Evolutionary conservation across 768 basidiomycete genomes (phyloP).

Genomic region (Pleurotus eryngii): DNA sequence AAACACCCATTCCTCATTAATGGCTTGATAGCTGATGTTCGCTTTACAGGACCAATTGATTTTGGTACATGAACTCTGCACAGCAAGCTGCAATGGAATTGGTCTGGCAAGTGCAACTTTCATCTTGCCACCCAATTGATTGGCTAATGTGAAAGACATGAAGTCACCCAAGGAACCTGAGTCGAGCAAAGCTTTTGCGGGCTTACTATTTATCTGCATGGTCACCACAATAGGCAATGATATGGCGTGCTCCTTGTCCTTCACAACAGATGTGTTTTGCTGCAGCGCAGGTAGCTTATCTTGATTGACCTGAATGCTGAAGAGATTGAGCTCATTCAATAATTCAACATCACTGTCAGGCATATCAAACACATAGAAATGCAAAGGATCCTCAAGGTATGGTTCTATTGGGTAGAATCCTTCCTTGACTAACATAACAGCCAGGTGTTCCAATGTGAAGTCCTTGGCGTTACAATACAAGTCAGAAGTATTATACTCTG

Average conservation of each 20-base stretch:
- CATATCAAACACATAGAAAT: background rate
- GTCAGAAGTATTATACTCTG: too few relatives aligned
- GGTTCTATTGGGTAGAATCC: too few relatives aligned
- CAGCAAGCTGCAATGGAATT: constrained; percentile 34
- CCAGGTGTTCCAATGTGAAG: too few relatives aligned
- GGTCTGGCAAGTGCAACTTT: constrained; percentile 23
- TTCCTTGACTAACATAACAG: too few relatives aligned
- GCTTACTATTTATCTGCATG: constrained; percentile 28
- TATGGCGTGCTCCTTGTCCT: constrained; percentile 14
- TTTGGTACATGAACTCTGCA: constrained; percentile 36
- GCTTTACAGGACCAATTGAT: constrained; percentile 31
- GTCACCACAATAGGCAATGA: constrained; percentile 31
- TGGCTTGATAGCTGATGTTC: too few relatives aligned
- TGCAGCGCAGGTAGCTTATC: constrained; percentile 12
- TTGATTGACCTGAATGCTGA: background rate
- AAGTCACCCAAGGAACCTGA: constrained; percentile 39
- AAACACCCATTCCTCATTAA: too few relatives aligned
- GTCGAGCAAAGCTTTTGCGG: constrained; percentile 31
- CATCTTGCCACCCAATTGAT: constrained; percentile 29
- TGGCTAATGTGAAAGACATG: constrained; percentile 30
- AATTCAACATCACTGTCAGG: background rate
- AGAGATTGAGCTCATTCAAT: background rate
- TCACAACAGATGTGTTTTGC: constrained; percentile 18
- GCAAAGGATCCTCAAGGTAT: too few relatives aligned
- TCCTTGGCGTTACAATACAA: too few relatives aligned